Conservation (phyloP, 2,329 filamentous ascomycete species). For the Hypoxylon sp. region DNA sequence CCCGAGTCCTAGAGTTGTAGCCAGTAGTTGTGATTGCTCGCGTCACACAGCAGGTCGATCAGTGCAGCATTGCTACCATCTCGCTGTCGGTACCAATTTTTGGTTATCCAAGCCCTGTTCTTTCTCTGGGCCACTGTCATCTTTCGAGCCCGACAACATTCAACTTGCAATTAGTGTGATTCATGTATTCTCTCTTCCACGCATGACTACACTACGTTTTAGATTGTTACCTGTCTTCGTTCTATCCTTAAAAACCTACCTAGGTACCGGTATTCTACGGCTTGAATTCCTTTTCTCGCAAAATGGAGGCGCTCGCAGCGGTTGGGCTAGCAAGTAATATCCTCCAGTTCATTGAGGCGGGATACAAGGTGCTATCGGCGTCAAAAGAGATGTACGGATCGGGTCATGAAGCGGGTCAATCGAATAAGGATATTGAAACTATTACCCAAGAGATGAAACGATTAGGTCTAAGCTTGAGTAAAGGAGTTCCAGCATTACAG, state of each 20-base stretch:
- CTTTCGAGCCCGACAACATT: constrained; percentile 2
- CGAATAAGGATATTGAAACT: constrained; percentile 23
- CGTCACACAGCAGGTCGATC: not conserved
- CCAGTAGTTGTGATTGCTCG: not conserved
- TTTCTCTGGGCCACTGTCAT: not conserved
- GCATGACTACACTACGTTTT: not conserved
- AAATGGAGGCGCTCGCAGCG: constrained; percentile 37
- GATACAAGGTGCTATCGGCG: constrained; percentile 24
- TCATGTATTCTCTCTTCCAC: not conserved
- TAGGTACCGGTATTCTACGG: not conserved
- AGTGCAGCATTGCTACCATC: not conserved
- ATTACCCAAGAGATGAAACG: constrained; percentile 32
- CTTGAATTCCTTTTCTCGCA: not conserved
- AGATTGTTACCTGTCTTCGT: not conserved
- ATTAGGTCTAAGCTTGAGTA: constrained; percentile 6
- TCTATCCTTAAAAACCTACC: not conserved
- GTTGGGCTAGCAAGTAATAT: constrained; percentile 37
- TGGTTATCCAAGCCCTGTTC: not conserved
- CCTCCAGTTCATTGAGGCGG: constrained; percentile 33
- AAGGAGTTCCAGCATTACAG: not conserved
- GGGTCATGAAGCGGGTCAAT: constrained; percentile 21
- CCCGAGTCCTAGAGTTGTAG: not conserved
- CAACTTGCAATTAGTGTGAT: not conserved
- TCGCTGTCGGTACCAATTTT: not conserved
- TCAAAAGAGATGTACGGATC: constrained; percentile 27